Percentiles rank a stretch among this genome's conserved stretches.
These are phyloP conservation scores for Tricholomella constricta DNA, from an alignment of 768 basidiomycete genomes.

Conservation along the genomic window DNA sequence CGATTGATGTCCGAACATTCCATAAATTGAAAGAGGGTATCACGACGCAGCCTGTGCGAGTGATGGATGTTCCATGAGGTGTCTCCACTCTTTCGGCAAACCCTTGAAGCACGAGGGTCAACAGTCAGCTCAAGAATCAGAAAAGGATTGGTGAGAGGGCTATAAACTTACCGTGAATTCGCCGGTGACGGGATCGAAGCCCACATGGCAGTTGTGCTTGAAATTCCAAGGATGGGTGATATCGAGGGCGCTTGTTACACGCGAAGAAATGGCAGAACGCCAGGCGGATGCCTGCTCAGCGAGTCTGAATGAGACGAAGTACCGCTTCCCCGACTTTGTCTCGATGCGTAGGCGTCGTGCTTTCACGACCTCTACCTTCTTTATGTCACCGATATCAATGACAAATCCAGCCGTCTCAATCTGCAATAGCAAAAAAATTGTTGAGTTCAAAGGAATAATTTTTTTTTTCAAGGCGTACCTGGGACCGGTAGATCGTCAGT, in stretches of 20 bases:
- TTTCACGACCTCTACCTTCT: constrained; percentile 21
- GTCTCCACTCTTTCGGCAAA: constrained; percentile 25
- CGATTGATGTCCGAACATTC: background rate
- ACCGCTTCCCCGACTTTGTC: constrained; percentile 23
- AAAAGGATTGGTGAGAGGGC: background rate
- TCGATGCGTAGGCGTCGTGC: constrained; percentile 16
- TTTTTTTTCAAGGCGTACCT: constrained; percentile 49
- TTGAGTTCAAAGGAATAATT: background rate
- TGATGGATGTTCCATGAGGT: constrained; percentile 9
- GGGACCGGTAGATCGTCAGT: constrained; percentile 72
- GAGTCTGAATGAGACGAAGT: constrained; percentile 29
- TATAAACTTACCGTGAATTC: constrained; percentile 22
- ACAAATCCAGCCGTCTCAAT: constrained; percentile 7
- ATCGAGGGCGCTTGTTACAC: constrained; percentile 20
- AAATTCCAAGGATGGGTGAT: constrained; percentile 35
- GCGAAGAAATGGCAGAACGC: constrained; percentile 33
- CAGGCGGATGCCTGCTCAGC: constrained; percentile 32
- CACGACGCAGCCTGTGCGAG: background rate
- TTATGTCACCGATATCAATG: constrained; percentile 26
- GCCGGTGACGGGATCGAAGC: constrained; percentile 32
- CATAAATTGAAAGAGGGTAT: background rate
- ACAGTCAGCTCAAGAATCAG: background rate
- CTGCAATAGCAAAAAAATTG: background rate
- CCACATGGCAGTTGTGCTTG: constrained; percentile 35
- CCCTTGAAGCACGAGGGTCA: constrained; percentile 14